phyloP scores from a whole-genome alignment of 148 eudicot genomes.

The Rhododendron vialii region DNA sequence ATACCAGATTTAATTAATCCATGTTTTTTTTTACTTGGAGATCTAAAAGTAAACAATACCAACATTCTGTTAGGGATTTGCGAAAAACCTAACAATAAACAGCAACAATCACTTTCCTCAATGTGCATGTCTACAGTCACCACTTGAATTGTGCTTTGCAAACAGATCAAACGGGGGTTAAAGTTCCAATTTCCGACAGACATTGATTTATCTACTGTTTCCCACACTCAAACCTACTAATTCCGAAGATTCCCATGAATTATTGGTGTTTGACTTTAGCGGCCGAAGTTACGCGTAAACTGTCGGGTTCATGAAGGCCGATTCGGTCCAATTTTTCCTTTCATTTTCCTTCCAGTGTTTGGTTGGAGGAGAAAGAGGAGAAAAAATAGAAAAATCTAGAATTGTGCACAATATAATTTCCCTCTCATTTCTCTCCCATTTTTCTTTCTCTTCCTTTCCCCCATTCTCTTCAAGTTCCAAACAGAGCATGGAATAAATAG shows the following conservation, averaged over 20 bases:
- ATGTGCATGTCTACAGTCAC: background rate
- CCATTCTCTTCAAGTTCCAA: background rate
- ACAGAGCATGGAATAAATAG: background rate
- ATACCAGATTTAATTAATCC: background rate
- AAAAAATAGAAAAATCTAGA: background rate
- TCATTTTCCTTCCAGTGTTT: background rate
- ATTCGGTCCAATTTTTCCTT: background rate
- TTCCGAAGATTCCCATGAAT: background rate
- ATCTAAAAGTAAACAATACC: background rate
- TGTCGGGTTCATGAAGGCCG: background rate
- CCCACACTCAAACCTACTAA: background rate
- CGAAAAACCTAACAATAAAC: background rate
- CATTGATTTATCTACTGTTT: slow-evolving; percentile 3
- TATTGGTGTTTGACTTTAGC: background rate
- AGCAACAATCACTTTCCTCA: background rate
- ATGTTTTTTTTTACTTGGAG: background rate
- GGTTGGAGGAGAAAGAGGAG: background rate
- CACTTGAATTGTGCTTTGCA: background rate
- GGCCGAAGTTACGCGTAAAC: background rate
- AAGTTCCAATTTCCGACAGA: background rate
- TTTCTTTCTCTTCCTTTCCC: too few species aligned
- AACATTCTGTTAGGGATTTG: background rate
- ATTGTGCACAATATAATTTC: background rate
- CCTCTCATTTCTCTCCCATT: too few species aligned
- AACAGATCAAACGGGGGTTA: background rate